A percentile compares a stretch with the other conserved stretches of the same genome.
Conservation (phyloP, 129 eudicot genomes). For the Pseudognaphalium luteoalbum region DNA sequence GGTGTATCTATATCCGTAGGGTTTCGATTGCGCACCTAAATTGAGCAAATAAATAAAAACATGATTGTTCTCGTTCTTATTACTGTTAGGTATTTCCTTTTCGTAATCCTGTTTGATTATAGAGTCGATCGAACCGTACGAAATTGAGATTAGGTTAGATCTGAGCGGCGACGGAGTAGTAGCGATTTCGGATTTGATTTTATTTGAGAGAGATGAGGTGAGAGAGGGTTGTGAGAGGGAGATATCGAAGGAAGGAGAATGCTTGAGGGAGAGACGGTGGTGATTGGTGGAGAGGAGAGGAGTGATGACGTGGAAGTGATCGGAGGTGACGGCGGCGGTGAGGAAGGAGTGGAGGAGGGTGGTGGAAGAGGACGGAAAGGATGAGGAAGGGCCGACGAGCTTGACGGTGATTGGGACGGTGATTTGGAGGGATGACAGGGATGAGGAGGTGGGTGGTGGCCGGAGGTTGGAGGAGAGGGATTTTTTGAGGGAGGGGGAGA, state of each 20-base stretch:
- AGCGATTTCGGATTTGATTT: slow-evolving; percentile 41
- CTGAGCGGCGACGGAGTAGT: slow-evolving; percentile 52
- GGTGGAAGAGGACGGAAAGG: slow-evolving; percentile 56
- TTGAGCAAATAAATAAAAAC: slow-evolving; percentile 59
- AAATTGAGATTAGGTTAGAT: slow-evolving; percentile 49
- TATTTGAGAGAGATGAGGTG: slow-evolving; percentile 32
- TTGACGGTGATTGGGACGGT: neutral
- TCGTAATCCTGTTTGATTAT: slow-evolving; percentile 52
- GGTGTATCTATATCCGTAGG: slow-evolving; percentile 68
- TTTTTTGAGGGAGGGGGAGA: slow-evolving; percentile 52
- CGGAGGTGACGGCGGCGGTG: slow-evolving; percentile 71
- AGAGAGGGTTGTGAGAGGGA: slow-evolving; percentile 56
- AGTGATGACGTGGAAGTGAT: slow-evolving; percentile 70
- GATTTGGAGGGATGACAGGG: slow-evolving; percentile 23
- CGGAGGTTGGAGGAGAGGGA: slow-evolving; percentile 49
- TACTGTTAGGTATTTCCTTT: slow-evolving; percentile 36
- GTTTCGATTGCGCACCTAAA: slow-evolving; percentile 59
- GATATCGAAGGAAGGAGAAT: slow-evolving; percentile 55
- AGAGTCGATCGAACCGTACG: slow-evolving; percentile 43
- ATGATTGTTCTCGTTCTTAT: slow-evolving; percentile 5
- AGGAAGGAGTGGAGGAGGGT: slow-evolving; percentile 57
- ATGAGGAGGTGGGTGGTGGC: slow-evolving; percentile 47
- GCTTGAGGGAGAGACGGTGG: slow-evolving; percentile 57
- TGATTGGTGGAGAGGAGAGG: slow-evolving; percentile 32
- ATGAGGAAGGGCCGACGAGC: neutral